Evolutionary conservation across 768 basidiomycete genomes (phyloP), one percentile per base, ranked within the genome.

Genomic region (Naganishia vaughanmartiniae): DNA sequence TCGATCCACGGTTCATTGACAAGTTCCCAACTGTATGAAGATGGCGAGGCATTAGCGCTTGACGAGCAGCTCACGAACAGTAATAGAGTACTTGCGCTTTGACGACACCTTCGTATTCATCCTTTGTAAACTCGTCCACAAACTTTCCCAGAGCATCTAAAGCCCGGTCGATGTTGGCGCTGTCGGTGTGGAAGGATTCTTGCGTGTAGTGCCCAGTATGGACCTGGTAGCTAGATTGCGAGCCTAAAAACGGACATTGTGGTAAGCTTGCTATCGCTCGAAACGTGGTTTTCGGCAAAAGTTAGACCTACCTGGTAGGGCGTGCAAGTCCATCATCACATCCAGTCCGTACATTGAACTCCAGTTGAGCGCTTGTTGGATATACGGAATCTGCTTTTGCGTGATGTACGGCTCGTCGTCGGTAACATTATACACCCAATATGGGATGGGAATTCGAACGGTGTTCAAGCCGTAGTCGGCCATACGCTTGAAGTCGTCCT

Each of bases 281-380:
- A 15, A 42, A 42, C 7, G 17, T 15, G 42, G 42, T 15, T 42
- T 15, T 42, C 42, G 15, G 42, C 24, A 54, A 53, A 51, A 48
- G 26, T 53, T 10, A 19, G 30, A 68, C 60, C 28, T 34, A 68
- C 75, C 75, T 39, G 76, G 77, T 34, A 76, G 31, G 17, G 75
- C 75, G 56, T 78, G 77, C 31, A 78, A 45, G 55, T 78, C 77
- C 54, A 78, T 71, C 70, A 78, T 69, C 14, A 78, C 77, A 54
- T 77, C 76, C n/a, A 78, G 57, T 46, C 77, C 77, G 53, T 77
- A 75, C 36, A 72, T 53, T 30, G 65, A 72, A 36, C 74, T 72
- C 77, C 77, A 78, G 42, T 74, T 73, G 24, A 78, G 45, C 14
- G 76, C 76, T 65, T 69, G 48, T 57, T 78, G 76, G 17, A 78